Conservation (phyloP, 1,139 yeast species). For the Hansenula lynferdii region DNA sequence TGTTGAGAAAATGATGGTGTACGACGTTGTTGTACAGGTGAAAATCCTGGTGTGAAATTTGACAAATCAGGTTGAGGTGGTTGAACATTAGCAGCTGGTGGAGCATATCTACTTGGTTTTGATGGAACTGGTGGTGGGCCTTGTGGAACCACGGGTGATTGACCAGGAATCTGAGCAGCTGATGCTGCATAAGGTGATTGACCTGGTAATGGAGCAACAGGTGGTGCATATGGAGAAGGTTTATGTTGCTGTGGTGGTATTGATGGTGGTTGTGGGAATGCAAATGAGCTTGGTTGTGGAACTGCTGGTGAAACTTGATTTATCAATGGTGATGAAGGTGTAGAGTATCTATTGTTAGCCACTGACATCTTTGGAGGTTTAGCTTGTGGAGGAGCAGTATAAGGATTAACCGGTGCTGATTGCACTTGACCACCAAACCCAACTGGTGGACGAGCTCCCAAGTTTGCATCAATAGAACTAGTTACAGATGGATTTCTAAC, state of each 20-base stretch:
- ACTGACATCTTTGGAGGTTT: constrained; percentile 1
- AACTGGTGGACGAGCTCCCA: background rate
- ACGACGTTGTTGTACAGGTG: background rate
- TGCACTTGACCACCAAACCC: constrained; percentile 9
- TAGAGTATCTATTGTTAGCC: background rate
- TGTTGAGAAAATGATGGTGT: background rate
- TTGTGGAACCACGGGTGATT: background rate
- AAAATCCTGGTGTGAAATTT: background rate
- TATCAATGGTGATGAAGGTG: background rate
- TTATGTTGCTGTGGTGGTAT: background rate
- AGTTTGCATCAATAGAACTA: background rate
- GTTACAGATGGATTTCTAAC: constrained; percentile 5
- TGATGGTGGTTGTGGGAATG: background rate
- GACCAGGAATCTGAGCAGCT: background rate
- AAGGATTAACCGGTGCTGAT: constrained; percentile 5
- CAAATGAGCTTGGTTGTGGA: too few species aligned
- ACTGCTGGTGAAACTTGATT: background rate
- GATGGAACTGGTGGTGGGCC: background rate
- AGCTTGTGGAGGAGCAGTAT: constrained; percentile 10
- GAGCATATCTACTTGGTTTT: constrained; percentile 2
- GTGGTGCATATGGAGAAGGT: background rate
- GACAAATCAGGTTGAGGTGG: background rate
- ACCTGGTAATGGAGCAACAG: background rate
- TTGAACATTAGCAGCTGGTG: background rate
- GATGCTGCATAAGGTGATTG: background rate